Evolutionary conservation across 768 basidiomycete species (phyloP), one percentile per base, ranked within the genome.

Genomic region (Tremella mesenterica): DNA sequence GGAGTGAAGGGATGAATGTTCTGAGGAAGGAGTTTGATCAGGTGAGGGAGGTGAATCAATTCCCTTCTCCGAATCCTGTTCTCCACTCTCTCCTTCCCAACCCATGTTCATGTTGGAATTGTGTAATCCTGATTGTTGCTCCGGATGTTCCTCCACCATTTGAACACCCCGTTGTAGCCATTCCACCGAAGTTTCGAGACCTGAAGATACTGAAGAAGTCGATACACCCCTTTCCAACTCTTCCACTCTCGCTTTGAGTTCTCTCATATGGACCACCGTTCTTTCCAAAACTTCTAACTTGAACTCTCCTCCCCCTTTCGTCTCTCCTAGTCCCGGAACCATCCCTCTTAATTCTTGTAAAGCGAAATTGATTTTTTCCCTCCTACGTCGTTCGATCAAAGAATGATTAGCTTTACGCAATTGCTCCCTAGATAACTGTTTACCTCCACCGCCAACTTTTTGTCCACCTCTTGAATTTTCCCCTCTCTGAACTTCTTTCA

Each of bases 321-420:
- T 76, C 49, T 77, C 77, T 63, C 81, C 83, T 3, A 70, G 49
- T 27, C 76, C 65, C 0, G 89, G 88, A 0, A 93, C 88, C 63
- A 95, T 82, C 58, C 79, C 77, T 57, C 84, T 81, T 41, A 96
- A 75, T 1, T 83, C 81, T 2, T 83, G 79, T 4, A 96, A 78
- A 0, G 91, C 88, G 48, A 88, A 85, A 68, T 97, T 97, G 59
- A 97, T 96, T 79, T 95, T 95, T 10, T 92, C 93, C 54, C 92
- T 79, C 27, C 92, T 77, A 0, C 91, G 83, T 68, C 92, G 87
- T 75, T 97, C 92, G 69, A 97, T 97, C 57, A 91, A 82, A 4
- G 85, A 88, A 67, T 97, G 92, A 74, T 95, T 95, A 30, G 88
- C 81, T 71, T 92, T 89, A 48, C 92, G 82, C 73, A 88, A 83